These are phyloP conservation scores for Eutrema japonicum DNA, from an alignment of 345 rosid species.

Conservation along the genomic window DNA sequence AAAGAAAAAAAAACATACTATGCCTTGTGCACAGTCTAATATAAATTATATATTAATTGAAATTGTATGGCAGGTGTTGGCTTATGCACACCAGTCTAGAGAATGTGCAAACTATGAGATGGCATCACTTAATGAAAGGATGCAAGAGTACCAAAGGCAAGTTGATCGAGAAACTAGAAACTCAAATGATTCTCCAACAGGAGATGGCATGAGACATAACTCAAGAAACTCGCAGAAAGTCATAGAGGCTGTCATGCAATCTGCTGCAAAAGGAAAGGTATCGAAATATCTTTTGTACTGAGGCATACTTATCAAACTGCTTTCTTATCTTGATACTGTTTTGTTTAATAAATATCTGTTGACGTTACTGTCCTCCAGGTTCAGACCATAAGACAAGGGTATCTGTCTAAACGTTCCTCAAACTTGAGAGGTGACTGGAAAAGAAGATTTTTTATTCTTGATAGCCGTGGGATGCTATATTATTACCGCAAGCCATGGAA, in stretches of 20 bases:
- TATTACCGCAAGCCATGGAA: conserved; percentile 77
- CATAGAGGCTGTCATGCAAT: conserved; percentile 80
- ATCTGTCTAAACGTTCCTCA: conserved; percentile 82
- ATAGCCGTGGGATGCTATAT: conserved; percentile 80
- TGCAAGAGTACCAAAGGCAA: conserved; percentile 72
- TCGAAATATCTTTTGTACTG: neutral
- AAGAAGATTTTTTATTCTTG: conserved; percentile 81
- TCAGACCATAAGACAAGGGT: conserved; percentile 80
- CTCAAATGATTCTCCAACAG: conserved; percentile 47
- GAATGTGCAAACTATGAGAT: conserved; percentile 82
- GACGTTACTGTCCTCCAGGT: conserved; percentile 51
- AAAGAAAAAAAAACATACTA: too few relatives aligned
- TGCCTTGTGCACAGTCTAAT: too few relatives aligned
- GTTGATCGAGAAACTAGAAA: conserved; percentile 61
- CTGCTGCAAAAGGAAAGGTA: conserved; percentile 78
- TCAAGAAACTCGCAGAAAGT: conserved; percentile 66
- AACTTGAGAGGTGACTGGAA: conserved; percentile 85
- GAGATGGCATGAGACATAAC: conserved; percentile 49
- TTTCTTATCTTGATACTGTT: neutral
- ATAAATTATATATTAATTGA: too few relatives aligned
- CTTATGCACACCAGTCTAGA: conserved; percentile 82
- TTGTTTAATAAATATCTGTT: conserved; percentile 18
- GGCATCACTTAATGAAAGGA: conserved; percentile 74
- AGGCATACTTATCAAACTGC: conserved; percentile 13
- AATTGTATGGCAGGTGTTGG: conserved; percentile 56